phyloP scores from a whole-genome alignment of 495 filamentous ascomycete species.

The Margaritispora aquatica region DNA sequence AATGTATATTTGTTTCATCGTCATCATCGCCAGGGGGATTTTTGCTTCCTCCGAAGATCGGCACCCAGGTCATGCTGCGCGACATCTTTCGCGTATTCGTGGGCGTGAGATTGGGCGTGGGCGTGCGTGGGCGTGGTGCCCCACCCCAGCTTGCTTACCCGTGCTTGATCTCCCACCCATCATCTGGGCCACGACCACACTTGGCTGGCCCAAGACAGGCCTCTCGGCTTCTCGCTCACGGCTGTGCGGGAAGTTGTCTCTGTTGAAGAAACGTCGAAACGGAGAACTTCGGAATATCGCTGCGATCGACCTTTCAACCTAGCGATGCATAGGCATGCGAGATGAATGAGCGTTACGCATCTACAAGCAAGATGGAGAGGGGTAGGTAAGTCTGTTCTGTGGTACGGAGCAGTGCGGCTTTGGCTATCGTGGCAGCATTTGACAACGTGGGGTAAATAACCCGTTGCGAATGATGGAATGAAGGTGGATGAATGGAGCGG shows the following conservation, averaged over 20 bases:
- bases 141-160: background rate
- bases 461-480: background rate
- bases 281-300: conserved; percentile 1
- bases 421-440: conserved; percentile 17
- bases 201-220: conserved; percentile 7
- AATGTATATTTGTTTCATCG: background rate
- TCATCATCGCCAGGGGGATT: too few species aligned
- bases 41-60: conserved; percentile 2
- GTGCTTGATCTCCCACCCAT: background rate
- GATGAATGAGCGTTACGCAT: background rate
- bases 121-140: too few species aligned
- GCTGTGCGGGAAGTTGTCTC: too few species aligned
- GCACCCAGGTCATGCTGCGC: background rate
- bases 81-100: background rate
- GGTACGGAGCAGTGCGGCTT: background rate
- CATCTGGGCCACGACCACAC: conserved; percentile 1
- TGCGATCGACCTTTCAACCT: background rate
- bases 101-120: background rate
- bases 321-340: background rate
- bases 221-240: background rate
- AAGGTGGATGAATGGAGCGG: background rate
- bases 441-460: conserved; percentile 20
- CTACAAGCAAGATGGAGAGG: background rate
- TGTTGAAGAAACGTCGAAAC: background rate
- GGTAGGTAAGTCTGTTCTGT: background rate